Percentiles rank a stretch among this genome's conserved stretches.
Evolutionary conservation across 108 stramenopile species (phyloP).

Genomic region (Mayamaea pseudoterrestris): DNA sequence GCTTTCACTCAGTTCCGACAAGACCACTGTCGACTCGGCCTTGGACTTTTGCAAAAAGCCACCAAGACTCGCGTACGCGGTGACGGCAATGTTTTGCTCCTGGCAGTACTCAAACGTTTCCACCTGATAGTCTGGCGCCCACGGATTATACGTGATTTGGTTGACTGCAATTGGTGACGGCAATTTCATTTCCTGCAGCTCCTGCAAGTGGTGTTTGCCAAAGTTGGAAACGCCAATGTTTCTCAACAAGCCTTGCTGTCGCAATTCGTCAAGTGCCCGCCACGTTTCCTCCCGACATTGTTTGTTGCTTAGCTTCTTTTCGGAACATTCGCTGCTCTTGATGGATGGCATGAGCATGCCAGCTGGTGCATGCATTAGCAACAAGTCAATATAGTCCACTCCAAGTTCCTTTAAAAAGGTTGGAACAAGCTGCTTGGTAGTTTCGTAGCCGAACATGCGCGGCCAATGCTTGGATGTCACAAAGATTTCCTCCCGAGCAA

Average conservation of each 20-base stretch:
- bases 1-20: conserved; percentile 25
- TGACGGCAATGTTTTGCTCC: conserved; percentile 39
- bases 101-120: conserved; percentile 49
- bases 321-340: conserved; percentile 30
- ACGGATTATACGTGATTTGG: conserved; percentile 69
- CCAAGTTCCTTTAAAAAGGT: conserved; percentile 40
- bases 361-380: conserved; percentile 55
- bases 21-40: conserved; percentile 9
- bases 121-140: conserved; percentile 23
- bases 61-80: conserved; percentile 64
- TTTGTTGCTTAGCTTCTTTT: conserved; percentile 17
- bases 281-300: conserved; percentile 60
- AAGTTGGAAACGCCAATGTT: conserved; percentile 71
- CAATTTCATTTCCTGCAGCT: conserved; percentile 21
- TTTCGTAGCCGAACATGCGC: conserved; percentile 39
- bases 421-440: conserved; percentile 21
- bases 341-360: conserved; percentile 10
- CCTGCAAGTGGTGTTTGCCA: conserved; percentile 33
- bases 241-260: conserved; percentile 42
- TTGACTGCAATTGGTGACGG: conserved; percentile 53
- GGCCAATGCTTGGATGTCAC: conserved; percentile 70
- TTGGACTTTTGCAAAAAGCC: conserved; percentile 22
- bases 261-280: conserved; percentile 45
- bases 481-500: conserved; percentile 70
- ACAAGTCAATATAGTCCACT: conserved; percentile 67